A percentile compares a stretch with the other conserved stretches of the same genome.
Conservation (phyloP, 805 yeast genomes). For the Candida germanica region DNA sequence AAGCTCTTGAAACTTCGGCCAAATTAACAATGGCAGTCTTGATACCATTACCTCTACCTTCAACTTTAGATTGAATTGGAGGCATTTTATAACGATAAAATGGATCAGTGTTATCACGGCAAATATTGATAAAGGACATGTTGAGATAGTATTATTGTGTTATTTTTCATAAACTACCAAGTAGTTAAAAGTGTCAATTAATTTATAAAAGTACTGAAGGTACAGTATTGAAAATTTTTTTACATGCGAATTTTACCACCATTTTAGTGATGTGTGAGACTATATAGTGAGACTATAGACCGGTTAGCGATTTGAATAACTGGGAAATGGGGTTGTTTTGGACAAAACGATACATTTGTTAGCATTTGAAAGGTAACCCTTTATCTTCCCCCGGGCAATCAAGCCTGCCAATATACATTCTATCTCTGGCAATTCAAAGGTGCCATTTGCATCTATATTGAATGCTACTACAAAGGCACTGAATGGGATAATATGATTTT, state of each 20-base stretch:
- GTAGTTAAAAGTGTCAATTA: not conserved
- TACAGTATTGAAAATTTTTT: too few relatives aligned
- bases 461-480: constrained; percentile 44
- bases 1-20: constrained; percentile 89
- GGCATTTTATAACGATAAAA: constrained; percentile 99
- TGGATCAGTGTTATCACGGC: constrained; percentile 96
- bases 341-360: constrained; percentile 73
- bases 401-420: constrained; percentile 70
- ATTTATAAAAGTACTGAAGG: too few relatives aligned
- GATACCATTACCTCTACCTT: constrained; percentile 99
- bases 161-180: constrained; percentile 6
- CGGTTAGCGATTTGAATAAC: not conserved
- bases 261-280: too few relatives aligned
- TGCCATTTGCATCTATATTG: constrained; percentile 24
- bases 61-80: constrained; percentile 92
- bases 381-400: constrained; percentile 57
- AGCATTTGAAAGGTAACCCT: constrained; percentile 80
- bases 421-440: constrained; percentile 43
- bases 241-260: too few relatives aligned
- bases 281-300: not conserved
- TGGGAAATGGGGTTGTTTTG: constrained; percentile 60
- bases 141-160: constrained; percentile 3
- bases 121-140: constrained; percentile 88
- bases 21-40: constrained; percentile 90
- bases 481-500: constrained; percentile 38